Evolutionary conservation across 805 yeast species (phyloP), one percentile per base, ranked within the genome.

Genomic region (Ogataea kodamae): DNA sequence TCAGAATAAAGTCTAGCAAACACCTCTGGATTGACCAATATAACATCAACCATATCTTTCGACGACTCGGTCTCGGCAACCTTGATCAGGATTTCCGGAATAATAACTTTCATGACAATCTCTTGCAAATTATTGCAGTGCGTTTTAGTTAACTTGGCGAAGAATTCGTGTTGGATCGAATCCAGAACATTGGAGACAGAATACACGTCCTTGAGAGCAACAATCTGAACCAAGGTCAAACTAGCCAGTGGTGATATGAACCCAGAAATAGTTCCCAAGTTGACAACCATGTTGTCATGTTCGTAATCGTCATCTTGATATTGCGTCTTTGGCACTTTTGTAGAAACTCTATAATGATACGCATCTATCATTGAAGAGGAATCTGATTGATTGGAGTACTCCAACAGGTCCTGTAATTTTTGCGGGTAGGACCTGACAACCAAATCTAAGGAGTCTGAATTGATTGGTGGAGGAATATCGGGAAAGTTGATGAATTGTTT

Each of bases 401-500:
- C 40, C n/a, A 55, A 26, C 9, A 40, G 41, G 5, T 33, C 15
- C 14, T 41, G 43, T 2, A 58, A 22, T 9, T 43, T 33, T 5
- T 12, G 7, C 1, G 69, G 61, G 16, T 61, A 59, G 9, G 52
- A 52, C 25, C 59, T 62, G n/a, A 65, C 49, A 10, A 73, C 46
- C 22, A 55, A 38, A 43, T 70, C 76, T 9, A 69, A 54, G 1
- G 79, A 69, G 9, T 67, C 71, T 9, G 62, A 52, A 6, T 68
- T 70, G 8, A 83, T 40, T 0, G 94, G 95, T 1, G 69, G 59
- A 1, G 83, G 72, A 2, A 77, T 72, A 35, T 70, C 67, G 0
- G 94, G 89, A 3, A 83, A 49, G 1, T 87, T 66, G 4, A 80
- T 60, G 0, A 86, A 72, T 0, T 88, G 78, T 13, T 65, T 55